Base-by-base conservation (phyloP, 1,139 yeast genomes). In the Blastobotrys arbuscula region DNA sequence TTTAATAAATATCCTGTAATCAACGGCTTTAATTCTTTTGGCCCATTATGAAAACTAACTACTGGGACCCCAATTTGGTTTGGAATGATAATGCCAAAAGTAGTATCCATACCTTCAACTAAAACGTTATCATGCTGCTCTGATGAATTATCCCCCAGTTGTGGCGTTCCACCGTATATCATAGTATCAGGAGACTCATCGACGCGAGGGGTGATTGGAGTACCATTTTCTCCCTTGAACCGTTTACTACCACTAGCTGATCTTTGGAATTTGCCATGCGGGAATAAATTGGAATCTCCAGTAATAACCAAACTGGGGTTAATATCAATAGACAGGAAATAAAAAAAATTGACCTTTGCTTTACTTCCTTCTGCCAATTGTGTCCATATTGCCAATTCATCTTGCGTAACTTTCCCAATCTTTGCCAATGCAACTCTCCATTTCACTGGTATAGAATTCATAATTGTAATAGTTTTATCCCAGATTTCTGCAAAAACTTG, bases 281-380 rank as follows among this genome's bases (percentile, higher is more conserved):
- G 67, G 59, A 54, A 69, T 26, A 59, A 45, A 64, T 51, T 47
- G 21, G 48, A 48, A n/a, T 52, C 57, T 12, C 63, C 67, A 33
- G 64, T 63, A 31, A 85, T 70, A 5, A 83, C 65, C 36, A 81
- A 56, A 42, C 82, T 80, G 0, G 94, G 80, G 34, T 77, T 72
- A 39, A 77, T 73, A 55, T 81, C 83, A 0, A 85, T 87, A 12
- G 92, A 81, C 16, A 87, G 88, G 36, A 87, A 78, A 59, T 85
- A 70, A 1, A 85, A 79, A 19, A 85, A 67, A 36, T 79, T 83
- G 55, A 82, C 80, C 48, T 78, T 75, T 53, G 77, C 77, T 19
- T 48, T 30, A n/a, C 50, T 44, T 2, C 51, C 44, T 19, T 56
- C 61, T 0, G 59, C 51, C 31, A 59, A 46, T 26, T 62, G 51